These are phyloP conservation scores for Tieghemiomyces parasiticus DNA, from an alignment of 192 early-diverging fungal species.

Conservation along the genomic window DNA sequence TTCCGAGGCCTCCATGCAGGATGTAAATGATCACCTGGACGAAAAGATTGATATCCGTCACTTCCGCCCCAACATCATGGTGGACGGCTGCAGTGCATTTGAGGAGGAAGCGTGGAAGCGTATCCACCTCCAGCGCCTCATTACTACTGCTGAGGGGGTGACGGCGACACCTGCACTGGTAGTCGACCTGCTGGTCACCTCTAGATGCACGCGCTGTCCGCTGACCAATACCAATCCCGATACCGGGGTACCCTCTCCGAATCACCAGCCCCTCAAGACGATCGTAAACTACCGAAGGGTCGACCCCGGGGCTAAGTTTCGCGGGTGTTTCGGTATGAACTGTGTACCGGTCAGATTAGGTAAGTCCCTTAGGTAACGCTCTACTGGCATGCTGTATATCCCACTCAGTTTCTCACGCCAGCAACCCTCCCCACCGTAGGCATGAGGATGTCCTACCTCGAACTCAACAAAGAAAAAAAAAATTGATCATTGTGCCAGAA, in stretches of 20 bases:
- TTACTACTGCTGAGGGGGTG: too few species aligned
- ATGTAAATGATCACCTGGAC: conserved; percentile 31
- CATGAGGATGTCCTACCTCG: too few species aligned
- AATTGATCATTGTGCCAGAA: too few species aligned
- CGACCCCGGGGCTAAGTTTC: conserved; percentile 17
- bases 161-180: conserved; percentile 18
- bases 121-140: too few species aligned
- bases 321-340: conserved; percentile 29
- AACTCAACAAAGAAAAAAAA: too few species aligned
- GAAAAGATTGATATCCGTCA: conserved; percentile 25
- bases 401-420: too few species aligned
- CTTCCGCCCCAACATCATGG: conserved; percentile 53
- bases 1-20: conserved; percentile 30
- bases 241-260: conserved; percentile 22
- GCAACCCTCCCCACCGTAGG: too few species aligned
- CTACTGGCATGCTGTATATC: too few species aligned
- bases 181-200: conserved; percentile 27
- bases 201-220: conserved; percentile 28
- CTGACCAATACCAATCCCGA: conserved; percentile 29
- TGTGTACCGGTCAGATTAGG: conserved; percentile 12
- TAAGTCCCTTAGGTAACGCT: too few species aligned
- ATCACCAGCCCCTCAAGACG: conserved; percentile 26
- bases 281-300: conserved; percentile 22
- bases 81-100: conserved; percentile 30
- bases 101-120: conserved; percentile 44